Conservation (phyloP, 2,329 filamentous ascomycete species). For the Colletotrichum sp. region DNA sequence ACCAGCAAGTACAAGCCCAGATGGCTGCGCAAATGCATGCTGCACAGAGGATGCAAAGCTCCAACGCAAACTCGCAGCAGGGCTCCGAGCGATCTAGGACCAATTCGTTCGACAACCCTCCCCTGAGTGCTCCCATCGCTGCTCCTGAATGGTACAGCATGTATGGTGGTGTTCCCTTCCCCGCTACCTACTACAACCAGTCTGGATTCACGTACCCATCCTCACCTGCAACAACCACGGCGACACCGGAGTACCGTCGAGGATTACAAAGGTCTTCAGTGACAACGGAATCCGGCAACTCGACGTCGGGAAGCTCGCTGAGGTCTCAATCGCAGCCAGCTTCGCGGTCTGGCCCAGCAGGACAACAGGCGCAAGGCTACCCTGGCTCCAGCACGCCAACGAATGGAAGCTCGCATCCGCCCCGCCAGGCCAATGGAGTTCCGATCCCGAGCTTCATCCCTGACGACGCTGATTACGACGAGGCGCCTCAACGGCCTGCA, state of each 20-base stretch:
- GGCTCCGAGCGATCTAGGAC: slow-evolving; percentile 61
- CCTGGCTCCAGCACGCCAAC: slow-evolving; percentile 7
- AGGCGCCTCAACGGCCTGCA: slow-evolving; percentile 41
- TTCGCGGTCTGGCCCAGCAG: slow-evolving; percentile 41
- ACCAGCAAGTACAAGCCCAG: slow-evolving; percentile 22
- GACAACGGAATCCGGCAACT: slow-evolving; percentile 51
- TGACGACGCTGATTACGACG: slow-evolving; percentile 58
- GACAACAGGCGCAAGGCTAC: slow-evolving; percentile 16
- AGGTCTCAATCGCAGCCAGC: slow-evolving; percentile 73
- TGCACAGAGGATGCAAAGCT: slow-evolving; percentile 17
- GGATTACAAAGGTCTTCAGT: slow-evolving; percentile 60
- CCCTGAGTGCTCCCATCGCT: slow-evolving; percentile 59
- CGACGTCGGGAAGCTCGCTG: slow-evolving; percentile 58
- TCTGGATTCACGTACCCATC: slow-evolving; percentile 60
- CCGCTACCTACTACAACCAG: slow-evolving; percentile 50
- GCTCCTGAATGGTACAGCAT: slow-evolving; percentile 63
- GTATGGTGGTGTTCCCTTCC: slow-evolving; percentile 41
- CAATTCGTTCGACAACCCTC: slow-evolving; percentile 67
- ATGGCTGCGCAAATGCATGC: slow-evolving; percentile 22
- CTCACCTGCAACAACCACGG: slow-evolving; percentile 53
- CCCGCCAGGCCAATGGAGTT: slow-evolving; percentile 52
- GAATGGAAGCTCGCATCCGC: neutral
- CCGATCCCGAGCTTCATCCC: slow-evolving; percentile 61
- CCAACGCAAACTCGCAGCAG: slow-evolving; percentile 14
- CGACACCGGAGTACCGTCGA: slow-evolving; percentile 57